Evolutionary conservation across 306 rosid species (phyloP).

Genomic region (Psophocarpus tetragonolobus): DNA sequence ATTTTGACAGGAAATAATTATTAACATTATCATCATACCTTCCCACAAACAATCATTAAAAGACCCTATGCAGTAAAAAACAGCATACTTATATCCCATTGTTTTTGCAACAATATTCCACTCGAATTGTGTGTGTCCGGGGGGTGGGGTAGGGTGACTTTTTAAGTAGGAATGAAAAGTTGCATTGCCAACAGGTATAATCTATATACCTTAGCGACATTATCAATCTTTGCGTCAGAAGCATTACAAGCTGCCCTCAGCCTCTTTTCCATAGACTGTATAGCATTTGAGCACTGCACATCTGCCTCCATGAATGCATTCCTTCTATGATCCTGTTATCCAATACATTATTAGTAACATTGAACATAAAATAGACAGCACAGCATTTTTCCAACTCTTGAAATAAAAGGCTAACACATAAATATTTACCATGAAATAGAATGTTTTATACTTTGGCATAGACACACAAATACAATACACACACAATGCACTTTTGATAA

Average conservation of each 20-base stretch:
- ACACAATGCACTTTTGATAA: background rate
- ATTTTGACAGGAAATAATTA: background rate
- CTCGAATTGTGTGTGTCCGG: no score
- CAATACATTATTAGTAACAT: slow-evolving; percentile 38
- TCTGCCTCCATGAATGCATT: slow-evolving; percentile 92
- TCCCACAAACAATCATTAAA: background rate
- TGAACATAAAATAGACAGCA: background rate
- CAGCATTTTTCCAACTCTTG: background rate
- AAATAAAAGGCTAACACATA: background rate
- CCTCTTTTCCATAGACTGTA: slow-evolving; percentile 90
- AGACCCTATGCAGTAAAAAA: slow-evolving; percentile 2
- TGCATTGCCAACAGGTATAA: background rate
- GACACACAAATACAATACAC: background rate
- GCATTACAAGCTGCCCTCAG: slow-evolving; percentile 90
- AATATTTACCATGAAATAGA: background rate
- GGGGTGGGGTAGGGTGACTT: background rate
- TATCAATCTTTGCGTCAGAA: slow-evolving; percentile 71
- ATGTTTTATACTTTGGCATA: background rate
- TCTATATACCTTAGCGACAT: slow-evolving; percentile 72
- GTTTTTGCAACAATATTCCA: background rate
- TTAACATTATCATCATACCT: background rate
- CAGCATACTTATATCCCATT: background rate
- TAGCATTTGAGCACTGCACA: slow-evolving; percentile 67
- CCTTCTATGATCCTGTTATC: slow-evolving; percentile 76
- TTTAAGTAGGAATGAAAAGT: background rate